Conservation (phyloP, 805 yeast genomes). For the Pichia paraexigua region DNA sequence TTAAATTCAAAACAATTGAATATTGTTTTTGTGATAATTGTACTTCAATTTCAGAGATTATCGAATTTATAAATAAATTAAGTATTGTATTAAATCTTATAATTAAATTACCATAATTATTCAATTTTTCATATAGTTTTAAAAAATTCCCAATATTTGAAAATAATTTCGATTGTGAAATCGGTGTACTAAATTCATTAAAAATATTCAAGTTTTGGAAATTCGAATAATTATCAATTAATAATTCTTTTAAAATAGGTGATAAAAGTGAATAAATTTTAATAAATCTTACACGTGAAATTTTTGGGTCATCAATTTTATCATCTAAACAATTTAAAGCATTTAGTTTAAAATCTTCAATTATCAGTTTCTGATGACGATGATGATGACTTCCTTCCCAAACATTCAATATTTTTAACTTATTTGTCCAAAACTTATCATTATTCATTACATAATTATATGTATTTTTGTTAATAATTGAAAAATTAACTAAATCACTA, state of each 20-base stretch:
- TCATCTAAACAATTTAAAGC: constrained; percentile 22
- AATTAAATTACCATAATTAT: constrained; percentile 21
- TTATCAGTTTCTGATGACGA: too few species aligned
- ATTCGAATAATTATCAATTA: constrained; percentile 28
- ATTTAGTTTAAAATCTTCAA: constrained; percentile 10
- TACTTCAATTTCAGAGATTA: constrained; percentile 58
- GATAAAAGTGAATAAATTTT: constrained; percentile 21
- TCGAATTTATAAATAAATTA: constrained; percentile 66
- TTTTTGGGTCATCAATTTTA: constrained; percentile 18
- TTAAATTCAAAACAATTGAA: constrained; percentile 26
- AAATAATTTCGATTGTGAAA: constrained; percentile 26
- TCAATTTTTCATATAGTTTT: constrained; percentile 15
- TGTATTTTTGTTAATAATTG: constrained; percentile 21
- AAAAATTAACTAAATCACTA: constrained; percentile 22
- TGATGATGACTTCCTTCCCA: constrained; percentile 18
- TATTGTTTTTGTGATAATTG: constrained; percentile 43
- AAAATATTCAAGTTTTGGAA: constrained; percentile 26
- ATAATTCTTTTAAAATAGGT: constrained; percentile 25
- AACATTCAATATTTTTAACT: constrained; percentile 16
- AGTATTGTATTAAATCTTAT: constrained; percentile 43
- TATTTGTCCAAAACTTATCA: constrained; percentile 20
- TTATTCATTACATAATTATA: constrained; percentile 19
- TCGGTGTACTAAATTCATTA: constrained; percentile 25
- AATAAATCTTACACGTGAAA: constrained; percentile 22
- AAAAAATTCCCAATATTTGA: constrained; percentile 24